phyloP scores from a whole-genome alignment of 345 rosid species.

The Viola odorata region DNA sequence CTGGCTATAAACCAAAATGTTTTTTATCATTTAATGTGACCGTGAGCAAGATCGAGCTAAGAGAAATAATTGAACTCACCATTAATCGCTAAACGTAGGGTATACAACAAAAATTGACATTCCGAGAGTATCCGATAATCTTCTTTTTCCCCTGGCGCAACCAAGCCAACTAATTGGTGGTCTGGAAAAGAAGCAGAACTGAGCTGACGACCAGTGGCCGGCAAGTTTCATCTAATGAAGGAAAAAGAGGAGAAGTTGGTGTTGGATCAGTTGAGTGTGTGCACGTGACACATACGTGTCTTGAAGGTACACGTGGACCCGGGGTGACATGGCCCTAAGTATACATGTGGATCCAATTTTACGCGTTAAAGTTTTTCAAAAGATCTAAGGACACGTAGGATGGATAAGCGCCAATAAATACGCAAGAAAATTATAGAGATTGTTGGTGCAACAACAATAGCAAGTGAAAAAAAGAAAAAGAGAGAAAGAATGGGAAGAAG shows the following conservation, averaged over 20 bases:
- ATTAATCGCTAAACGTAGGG: too few relatives aligned
- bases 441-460: too few relatives aligned
- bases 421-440: background rate
- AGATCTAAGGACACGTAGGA: background rate
- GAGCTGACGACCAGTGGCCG: conserved; percentile 20
- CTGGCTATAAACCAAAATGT: too few relatives aligned
- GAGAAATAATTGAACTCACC: too few relatives aligned
- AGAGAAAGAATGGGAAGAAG: conserved; percentile 53
- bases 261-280: conserved; percentile 7
- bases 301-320: conserved; percentile 29
- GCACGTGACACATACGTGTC: conserved; percentile 20
- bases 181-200: too few relatives aligned
- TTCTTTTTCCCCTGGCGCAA: too few relatives aligned
- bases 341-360: conserved; percentile 9
- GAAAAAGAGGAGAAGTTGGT: conserved; percentile 3
- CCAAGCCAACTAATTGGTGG: too few relatives aligned
- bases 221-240: conserved; percentile 24
- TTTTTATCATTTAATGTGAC: background rate
- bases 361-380: background rate
- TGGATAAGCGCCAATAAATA: background rate
- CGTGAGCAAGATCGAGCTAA: background rate
- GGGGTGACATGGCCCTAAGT: background rate
- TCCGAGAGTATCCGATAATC: too few relatives aligned
- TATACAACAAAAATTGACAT: too few relatives aligned
- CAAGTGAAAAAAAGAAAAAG: conserved; percentile 15